Evolutionary conservation across 768 basidiomycete species (phyloP).

Genomic region (Macrolepiota dolichaula): DNA sequence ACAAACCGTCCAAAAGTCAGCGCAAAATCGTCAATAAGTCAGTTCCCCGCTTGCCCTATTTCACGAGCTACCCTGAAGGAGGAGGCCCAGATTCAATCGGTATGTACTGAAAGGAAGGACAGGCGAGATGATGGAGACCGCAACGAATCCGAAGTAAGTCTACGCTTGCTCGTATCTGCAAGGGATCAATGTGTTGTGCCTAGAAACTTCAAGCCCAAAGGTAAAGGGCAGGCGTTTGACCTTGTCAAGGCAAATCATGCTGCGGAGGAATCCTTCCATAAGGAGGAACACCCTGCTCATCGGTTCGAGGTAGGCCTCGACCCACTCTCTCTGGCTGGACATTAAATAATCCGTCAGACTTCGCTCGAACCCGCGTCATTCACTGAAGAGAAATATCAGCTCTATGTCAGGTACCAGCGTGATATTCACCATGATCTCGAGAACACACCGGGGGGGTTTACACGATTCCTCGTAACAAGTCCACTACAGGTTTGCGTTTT

Average conservation of each 20-base stretch:
- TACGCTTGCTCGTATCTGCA: slow-evolving; percentile 3
- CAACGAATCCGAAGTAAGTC: slow-evolving; percentile 16
- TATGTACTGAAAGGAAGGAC: slow-evolving; percentile 49
- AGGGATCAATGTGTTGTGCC: not conserved
- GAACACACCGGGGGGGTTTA: slow-evolving; percentile 52
- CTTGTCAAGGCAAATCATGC: slow-evolving; percentile 52
- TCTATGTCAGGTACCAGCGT: slow-evolving; percentile 76
- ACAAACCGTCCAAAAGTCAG: slow-evolving; percentile 71
- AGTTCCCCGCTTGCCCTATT: slow-evolving; percentile 8
- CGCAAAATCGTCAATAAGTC: slow-evolving; percentile 73
- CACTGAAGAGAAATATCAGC: slow-evolving; percentile 74
- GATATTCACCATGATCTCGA: slow-evolving; percentile 71
- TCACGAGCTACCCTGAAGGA: not conserved
- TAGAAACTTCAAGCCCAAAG: slow-evolving; percentile 17
- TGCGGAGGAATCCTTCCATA: slow-evolving; percentile 41
- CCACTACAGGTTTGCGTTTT: slow-evolving; percentile 59
- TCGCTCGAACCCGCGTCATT: slow-evolving; percentile 73
- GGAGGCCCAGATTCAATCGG: slow-evolving; percentile 63
- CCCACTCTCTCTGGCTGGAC: not conserved
- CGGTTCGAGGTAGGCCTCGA: slow-evolving; percentile 51
- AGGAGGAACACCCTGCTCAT: slow-evolving; percentile 35
- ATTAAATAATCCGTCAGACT: slow-evolving; percentile 41
- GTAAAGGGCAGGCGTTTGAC: slow-evolving; percentile 27
- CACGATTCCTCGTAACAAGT: slow-evolving; percentile 73
- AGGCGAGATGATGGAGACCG: slow-evolving; percentile 24